Evolutionary conservation across 495 filamentous ascomycete species (phyloP).

Genomic region (Daldinia grandis): DNA sequence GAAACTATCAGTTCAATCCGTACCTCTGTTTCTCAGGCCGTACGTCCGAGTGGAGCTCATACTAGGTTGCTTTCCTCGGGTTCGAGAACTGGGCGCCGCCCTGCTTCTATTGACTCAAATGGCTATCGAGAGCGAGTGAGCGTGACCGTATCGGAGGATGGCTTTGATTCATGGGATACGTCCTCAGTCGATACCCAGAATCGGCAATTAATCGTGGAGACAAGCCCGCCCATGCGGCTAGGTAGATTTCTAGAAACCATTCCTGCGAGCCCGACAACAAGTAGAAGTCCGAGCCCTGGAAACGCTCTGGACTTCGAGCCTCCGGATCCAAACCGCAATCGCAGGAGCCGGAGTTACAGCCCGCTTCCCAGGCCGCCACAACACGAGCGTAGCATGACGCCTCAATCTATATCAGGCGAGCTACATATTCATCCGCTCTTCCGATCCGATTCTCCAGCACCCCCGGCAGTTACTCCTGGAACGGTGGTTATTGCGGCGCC

Average conservation of each 20-base stretch:
- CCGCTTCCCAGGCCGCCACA: conserved; percentile 46
- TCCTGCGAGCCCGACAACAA: conserved; percentile 63
- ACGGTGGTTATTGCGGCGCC: conserved; percentile 78
- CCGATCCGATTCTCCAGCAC: conserved; percentile 74
- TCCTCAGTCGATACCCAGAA: conserved; percentile 67
- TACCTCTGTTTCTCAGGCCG: conserved; percentile 60
- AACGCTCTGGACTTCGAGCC: conserved; percentile 54
- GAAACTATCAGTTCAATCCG: conserved; percentile 64
- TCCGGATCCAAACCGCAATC: conserved; percentile 49
- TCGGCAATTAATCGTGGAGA: conserved; percentile 60
- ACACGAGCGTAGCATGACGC: conserved; percentile 48
- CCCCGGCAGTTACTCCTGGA: conserved; percentile 70
- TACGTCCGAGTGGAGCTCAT: conserved; percentile 61
- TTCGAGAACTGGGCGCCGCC: conserved; percentile 42
- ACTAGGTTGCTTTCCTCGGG: conserved; percentile 51
- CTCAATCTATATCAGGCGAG: conserved; percentile 60
- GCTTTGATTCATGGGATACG: conserved; percentile 76
- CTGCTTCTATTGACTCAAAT: conserved; percentile 49
- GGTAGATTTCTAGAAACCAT: conserved; percentile 65
- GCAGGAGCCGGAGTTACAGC: conserved; percentile 56
- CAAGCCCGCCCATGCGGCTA: conserved; percentile 53
- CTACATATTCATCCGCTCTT: conserved; percentile 88
- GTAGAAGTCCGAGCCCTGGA: conserved; percentile 59
- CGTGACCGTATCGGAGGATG: conserved; percentile 54
- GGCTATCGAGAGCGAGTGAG: conserved; percentile 46